These are phyloP conservation scores for Gossypium bickii DNA, from an alignment of 345 rosid genomes.

Conservation along the genomic window DNA sequence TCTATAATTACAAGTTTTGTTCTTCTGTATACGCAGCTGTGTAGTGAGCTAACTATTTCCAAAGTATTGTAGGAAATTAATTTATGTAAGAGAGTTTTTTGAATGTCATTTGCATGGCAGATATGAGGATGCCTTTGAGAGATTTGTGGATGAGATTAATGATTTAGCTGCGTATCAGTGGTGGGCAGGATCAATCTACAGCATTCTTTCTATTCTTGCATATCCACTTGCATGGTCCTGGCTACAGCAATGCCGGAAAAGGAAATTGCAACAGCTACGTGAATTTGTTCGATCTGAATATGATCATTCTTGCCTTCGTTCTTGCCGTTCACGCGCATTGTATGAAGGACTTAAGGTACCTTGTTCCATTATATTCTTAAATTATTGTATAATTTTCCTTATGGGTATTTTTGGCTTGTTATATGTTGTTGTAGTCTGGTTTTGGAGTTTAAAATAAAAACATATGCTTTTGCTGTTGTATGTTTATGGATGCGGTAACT, in stretches of 20 bases:
- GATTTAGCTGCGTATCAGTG: conserved; percentile 83
- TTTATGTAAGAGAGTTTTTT: background rate
- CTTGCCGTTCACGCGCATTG: conserved; percentile 94
- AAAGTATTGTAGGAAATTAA: background rate
- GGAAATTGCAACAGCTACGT: conserved; percentile 82
- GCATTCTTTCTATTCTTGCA: conserved; percentile 68
- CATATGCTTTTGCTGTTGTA: background rate
- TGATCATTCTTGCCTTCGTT: conserved; percentile 92
- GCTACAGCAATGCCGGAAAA: conserved; percentile 70
- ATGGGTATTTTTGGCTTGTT: background rate
- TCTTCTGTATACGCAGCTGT: background rate
- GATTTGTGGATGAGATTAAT: conserved; percentile 89
- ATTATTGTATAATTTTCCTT: background rate
- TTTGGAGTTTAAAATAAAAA: background rate
- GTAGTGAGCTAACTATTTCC: background rate
- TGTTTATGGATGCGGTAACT: background rate
- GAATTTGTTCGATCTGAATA: conserved; percentile 94
- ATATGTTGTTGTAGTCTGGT: background rate
- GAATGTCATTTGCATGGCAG: conserved; percentile 32
- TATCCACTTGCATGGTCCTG: conserved; percentile 93
- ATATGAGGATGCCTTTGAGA: conserved; percentile 80
- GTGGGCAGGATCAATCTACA: conserved; percentile 92
- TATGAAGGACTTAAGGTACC: conserved; percentile 91
- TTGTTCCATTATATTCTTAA: conserved; percentile 11
- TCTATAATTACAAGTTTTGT: background rate